Conservation (phyloP, 106 monocot genomes). For the Narthecium ossifragum region DNA sequence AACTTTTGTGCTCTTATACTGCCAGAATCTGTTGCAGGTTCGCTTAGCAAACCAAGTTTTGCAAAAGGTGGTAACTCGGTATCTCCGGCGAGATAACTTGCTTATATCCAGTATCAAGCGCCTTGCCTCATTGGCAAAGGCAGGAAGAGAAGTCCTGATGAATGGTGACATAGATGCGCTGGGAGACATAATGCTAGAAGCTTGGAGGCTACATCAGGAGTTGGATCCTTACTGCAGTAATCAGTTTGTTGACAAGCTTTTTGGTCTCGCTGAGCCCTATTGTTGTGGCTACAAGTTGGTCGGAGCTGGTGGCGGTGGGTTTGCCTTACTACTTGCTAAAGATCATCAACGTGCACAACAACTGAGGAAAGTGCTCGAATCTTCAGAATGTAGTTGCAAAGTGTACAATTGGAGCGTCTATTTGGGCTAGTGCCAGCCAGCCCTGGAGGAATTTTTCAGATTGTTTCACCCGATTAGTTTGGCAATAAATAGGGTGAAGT, state of each 20-base stretch:
- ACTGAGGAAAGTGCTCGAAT: slow-evolving; percentile 35
- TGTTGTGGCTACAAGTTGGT: slow-evolving; percentile 92
- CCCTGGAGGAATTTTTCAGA: no score
- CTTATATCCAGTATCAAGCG: slow-evolving; percentile 84
- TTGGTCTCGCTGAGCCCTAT: slow-evolving; percentile 58
- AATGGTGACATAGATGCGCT: slow-evolving; percentile 77
- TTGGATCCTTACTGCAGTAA: slow-evolving; percentile 96
- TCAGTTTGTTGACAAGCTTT: slow-evolving; percentile 71
- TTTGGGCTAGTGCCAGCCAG: slow-evolving; percentile 22
- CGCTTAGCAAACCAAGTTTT: slow-evolving; percentile 82
- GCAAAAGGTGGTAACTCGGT: slow-evolving; percentile 83
- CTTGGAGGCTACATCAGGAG: slow-evolving; percentile 94
- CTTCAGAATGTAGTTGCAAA: slow-evolving; percentile 51
- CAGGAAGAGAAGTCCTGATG: slow-evolving; percentile 86
- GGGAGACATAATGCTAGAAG: slow-evolving; percentile 84
- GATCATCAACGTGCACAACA: slow-evolving; percentile 31
- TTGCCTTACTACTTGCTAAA: slow-evolving; percentile 79
- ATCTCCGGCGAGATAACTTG: slow-evolving; percentile 84
- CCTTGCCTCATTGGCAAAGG: slow-evolving; percentile 57
- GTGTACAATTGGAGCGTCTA: slow-evolving; percentile 78
- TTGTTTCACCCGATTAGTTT: no score
- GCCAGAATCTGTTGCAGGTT: no score
- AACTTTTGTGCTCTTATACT: no score
- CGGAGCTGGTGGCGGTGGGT: slow-evolving; percentile 95
- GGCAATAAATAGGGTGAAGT: no score